A percentile compares a stretch with the other conserved stretches of the same genome.
Evolutionary conservation across 352 stramenopile species (phyloP).

Genomic region (Phytophthora pseudosyringae): DNA sequence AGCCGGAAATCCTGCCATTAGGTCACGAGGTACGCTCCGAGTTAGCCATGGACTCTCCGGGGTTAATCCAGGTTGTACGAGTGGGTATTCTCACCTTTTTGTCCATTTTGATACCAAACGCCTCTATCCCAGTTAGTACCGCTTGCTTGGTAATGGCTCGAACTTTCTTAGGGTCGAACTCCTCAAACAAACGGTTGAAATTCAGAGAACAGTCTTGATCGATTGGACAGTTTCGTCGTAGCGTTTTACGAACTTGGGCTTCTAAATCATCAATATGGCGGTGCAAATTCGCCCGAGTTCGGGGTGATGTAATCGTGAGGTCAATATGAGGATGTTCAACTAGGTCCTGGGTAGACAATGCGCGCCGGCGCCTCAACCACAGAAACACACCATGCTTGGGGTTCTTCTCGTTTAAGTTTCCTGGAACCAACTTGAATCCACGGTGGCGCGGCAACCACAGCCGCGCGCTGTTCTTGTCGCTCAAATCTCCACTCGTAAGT

Average conservation of each 20-base stretch:
- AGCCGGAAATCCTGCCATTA: slow-evolving; percentile 56
- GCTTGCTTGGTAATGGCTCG: slow-evolving; percentile 55
- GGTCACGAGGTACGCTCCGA: background rate
- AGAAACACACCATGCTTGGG: slow-evolving; percentile 64
- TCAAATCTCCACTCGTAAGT: slow-evolving; percentile 68
- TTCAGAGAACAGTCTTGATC: slow-evolving; percentile 83
- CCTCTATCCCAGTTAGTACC: slow-evolving; percentile 56
- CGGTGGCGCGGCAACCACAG: slow-evolving; percentile 75
- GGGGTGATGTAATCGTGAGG: slow-evolving; percentile 45
- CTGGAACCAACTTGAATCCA: slow-evolving; percentile 76
- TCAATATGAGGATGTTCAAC: slow-evolving; percentile 52
- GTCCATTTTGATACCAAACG: slow-evolving; percentile 78
- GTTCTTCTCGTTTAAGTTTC: slow-evolving; percentile 75
- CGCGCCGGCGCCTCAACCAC: slow-evolving; percentile 57
- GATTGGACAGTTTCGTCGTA: slow-evolving; percentile 74
- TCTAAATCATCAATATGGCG: slow-evolving; percentile 75
- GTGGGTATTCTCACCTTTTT: slow-evolving; percentile 54
- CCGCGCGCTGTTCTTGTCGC: slow-evolving; percentile 65
- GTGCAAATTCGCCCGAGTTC: slow-evolving; percentile 45
- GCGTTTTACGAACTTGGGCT: slow-evolving; percentile 67
- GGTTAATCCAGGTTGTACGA: too few species aligned
- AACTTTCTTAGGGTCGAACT: slow-evolving; percentile 78
- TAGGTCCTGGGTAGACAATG: slow-evolving; percentile 52
- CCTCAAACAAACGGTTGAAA: slow-evolving; percentile 75
- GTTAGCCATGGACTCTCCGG: too few species aligned